Evolutionary conservation across 768 basidiomycete species (phyloP).

Genomic region (Boletus subcaerulescens): DNA sequence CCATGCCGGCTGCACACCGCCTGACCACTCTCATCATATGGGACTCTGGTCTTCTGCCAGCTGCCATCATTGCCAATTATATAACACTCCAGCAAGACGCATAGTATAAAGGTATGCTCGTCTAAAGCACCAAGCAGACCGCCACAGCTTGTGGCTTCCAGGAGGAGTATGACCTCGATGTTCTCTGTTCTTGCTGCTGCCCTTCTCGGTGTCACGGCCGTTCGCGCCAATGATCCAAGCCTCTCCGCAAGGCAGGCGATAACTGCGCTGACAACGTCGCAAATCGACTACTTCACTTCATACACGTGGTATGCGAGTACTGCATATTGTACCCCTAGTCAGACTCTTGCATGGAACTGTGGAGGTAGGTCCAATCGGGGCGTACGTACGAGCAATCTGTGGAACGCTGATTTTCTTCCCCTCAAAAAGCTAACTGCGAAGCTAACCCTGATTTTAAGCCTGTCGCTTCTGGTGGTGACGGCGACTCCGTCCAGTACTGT

Average conservation of each 20-base stretch:
- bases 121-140: not conserved
- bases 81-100: not conserved
- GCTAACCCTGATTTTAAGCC: conserved; percentile 49
- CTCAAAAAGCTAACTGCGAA: conserved; percentile 39
- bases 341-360: conserved; percentile 50
- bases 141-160: not conserved
- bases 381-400: not conserved
- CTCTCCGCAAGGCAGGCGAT: conserved; percentile 38
- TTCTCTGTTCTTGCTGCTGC: conserved; percentile 10
- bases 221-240: conserved; percentile 19
- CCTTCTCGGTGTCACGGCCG: conserved; percentile 14
- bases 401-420: not conserved
- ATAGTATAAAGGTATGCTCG: not conserved
- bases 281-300: conserved; percentile 44
- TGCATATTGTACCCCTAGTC: conserved; percentile 45
- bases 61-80: conserved; percentile 7
- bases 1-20: not conserved
- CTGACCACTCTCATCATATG: conserved; percentile 9
- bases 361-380: conserved; percentile 40
- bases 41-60: not conserved
- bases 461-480: conserved; percentile 48
- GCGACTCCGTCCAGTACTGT: conserved; percentile 43
- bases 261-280: conserved; percentile 36
- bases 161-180: conserved; percentile 11
- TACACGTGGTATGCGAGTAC: conserved; percentile 52